A percentile compares a stretch with the other conserved stretches of the same genome.
Conservation (phyloP, 106 monocot genomes). For the Dendrobium officinale region DNA sequence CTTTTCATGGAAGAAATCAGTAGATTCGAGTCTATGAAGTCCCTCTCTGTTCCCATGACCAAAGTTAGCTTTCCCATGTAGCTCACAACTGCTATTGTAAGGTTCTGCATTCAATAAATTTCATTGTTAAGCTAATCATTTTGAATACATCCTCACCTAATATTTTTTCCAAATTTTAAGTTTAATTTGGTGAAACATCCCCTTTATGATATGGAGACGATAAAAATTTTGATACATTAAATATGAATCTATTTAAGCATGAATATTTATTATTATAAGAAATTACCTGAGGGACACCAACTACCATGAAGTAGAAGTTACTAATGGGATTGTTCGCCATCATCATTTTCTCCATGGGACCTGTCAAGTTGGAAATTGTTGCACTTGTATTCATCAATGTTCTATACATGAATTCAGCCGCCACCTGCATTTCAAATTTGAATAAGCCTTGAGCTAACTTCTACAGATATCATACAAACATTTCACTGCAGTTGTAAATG, state of each 20-base stretch:
- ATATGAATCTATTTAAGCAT: too few relatives aligned
- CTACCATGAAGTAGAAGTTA: slow-evolving; percentile 67
- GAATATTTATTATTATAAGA: not conserved
- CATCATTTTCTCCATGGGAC: slow-evolving; percentile 51
- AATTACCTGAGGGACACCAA: slow-evolving; percentile 63
- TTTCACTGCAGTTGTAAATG: too few relatives aligned
- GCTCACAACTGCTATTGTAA: slow-evolving; percentile 52
- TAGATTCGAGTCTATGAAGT: too few relatives aligned
- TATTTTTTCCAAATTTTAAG: too few relatives aligned
- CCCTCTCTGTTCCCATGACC: slow-evolving; percentile 58
- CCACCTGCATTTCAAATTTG: slow-evolving; percentile 15
- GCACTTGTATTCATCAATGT: slow-evolving; percentile 63
- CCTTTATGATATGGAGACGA: too few relatives aligned
- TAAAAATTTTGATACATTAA: too few relatives aligned
- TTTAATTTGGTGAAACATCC: too few relatives aligned
- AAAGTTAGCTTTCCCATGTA: slow-evolving; percentile 74
- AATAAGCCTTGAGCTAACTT: too few relatives aligned
- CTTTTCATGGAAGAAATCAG: slow-evolving; percentile 48
- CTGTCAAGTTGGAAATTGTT: slow-evolving; percentile 59
- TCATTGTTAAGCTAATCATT: not conserved
- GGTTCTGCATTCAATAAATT: slow-evolving; percentile 30
- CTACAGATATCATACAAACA: too few relatives aligned
- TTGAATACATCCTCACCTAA: not conserved
- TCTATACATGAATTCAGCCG: slow-evolving; percentile 43
- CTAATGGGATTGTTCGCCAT: slow-evolving; percentile 41